Evolutionary conservation across 1,284 basidiomycete genomes (phyloP), one percentile per base, ranked within the genome.

Genomic region (Boletus mariae): DNA sequence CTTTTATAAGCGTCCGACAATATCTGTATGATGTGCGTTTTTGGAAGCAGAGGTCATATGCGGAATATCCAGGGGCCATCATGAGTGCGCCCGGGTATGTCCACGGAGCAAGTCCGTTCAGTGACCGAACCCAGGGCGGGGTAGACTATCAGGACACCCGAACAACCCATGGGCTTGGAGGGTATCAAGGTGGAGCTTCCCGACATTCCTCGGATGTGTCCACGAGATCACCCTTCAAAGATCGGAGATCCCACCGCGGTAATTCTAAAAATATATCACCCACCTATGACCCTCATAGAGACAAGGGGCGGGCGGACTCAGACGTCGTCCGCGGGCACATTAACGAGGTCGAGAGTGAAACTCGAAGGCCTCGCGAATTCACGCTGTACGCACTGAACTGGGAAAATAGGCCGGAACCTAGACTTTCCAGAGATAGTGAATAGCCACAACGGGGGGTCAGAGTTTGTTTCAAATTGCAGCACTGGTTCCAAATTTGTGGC

Each of bases 321-420:
- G 42, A 44, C 28, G n/a, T 34, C 17, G 51, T 61, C 61, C 61
- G 61, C 61, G 61, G 61, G 55, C 23, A 38, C 31, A 23, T 23
- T 20, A 9, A 13, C 17, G 7, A 8, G 44, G 17, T 32, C 1
- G 17, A 32, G 31, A 32, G 23, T 23, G 34, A 29, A 23, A 11
- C 38, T 13, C 20, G 4, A 40, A 40, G 38, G 9, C 37, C 12
- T 12, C 12, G 32, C 13, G 32, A 12, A 34, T 5, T 38, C 37
- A 11, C n/a, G 17, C 38, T 6, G n/a, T 17, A 17, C 38, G 38
- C 38, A 12, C 37, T 4, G 20, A 40, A 5, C 11, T 12, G n/a
- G 17, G n/a, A 6, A 37, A 35, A 15, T 35, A 15, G 34, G 1
- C 9, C 38, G 10, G 11, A 40, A 40, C 20, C 20, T 6, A 40